A percentile compares a stretch with the other conserved stretches of the same genome.
phyloP scores from a whole-genome alignment of 768 basidiomycete species.

The Tremella mesenterica region DNA sequence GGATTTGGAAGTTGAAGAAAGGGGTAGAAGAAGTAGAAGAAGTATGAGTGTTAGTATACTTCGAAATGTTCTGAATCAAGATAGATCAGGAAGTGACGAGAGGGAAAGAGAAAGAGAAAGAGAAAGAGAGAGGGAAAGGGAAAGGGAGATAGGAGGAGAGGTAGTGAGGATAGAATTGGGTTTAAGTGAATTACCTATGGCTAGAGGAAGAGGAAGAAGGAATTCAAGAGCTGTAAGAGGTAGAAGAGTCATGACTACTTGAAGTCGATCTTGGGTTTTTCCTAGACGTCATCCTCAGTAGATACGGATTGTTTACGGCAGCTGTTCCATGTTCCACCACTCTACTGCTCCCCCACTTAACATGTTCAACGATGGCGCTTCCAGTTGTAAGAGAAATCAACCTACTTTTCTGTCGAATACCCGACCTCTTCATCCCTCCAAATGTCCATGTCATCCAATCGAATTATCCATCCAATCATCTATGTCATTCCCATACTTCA shows the following conservation, averaged over 20 bases:
- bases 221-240: neutral
- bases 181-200: neutral
- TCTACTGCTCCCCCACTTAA: too few relatives aligned
- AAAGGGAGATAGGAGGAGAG: neutral
- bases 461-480: too few relatives aligned
- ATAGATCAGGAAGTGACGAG: constrained; percentile 3
- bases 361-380: too few relatives aligned
- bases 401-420: too few relatives aligned
- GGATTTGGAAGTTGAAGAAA: neutral
- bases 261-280: too few relatives aligned
- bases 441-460: too few relatives aligned
- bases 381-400: too few relatives aligned
- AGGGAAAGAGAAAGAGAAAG: neutral
- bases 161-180: constrained; percentile 6
- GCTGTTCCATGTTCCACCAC: too few relatives aligned
- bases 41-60: neutral
- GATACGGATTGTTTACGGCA: too few relatives aligned
- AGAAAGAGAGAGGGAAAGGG: neutral
- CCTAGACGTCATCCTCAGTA: too few relatives aligned
- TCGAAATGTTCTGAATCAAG: neutral
- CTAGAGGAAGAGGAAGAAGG: neutral
- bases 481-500: too few relatives aligned
- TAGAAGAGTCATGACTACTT: neutral
- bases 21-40: neutral
- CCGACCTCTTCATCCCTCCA: too few relatives aligned